Percentiles rank a stretch among this genome's conserved stretches.
These are phyloP conservation scores for Patellifolia procumbens DNA, from an alignment of 179 eudicot species.

Conservation along the genomic window DNA sequence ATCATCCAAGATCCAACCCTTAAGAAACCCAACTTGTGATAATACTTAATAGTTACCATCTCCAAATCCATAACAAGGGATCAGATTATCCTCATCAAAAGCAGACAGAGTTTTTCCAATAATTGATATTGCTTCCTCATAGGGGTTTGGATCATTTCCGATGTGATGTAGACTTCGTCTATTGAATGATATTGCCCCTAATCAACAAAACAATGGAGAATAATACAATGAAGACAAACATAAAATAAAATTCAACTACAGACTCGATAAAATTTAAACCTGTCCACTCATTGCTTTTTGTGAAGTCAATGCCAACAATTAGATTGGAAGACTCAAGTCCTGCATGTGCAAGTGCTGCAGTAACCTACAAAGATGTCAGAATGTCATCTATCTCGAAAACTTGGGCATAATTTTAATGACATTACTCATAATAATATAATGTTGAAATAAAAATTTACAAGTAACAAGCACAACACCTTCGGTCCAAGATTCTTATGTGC, in stretches of 20 bases:
- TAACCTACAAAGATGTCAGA: conserved; percentile 52
- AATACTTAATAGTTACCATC: conserved; percentile 66
- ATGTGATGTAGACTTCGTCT: conserved; percentile 86
- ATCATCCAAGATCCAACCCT: not conserved
- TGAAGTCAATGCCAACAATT: conserved; percentile 94
- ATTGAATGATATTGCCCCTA: conserved; percentile 84
- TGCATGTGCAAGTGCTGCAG: conserved; percentile 85
- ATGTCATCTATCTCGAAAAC: not conserved
- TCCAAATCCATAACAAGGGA: conserved; percentile 98
- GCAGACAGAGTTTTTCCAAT: conserved; percentile 86
- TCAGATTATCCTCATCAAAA: conserved; percentile 92
- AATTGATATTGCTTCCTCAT: conserved; percentile 94
- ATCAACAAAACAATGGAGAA: conserved; percentile 19
- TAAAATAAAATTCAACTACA: not conserved
- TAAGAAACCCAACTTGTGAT: not conserved
- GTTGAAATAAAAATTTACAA: not conserved
- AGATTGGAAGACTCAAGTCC: conserved; percentile 97
- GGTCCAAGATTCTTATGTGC: too few relatives aligned
- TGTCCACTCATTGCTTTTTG: conserved; percentile 99
- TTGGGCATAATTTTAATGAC: not conserved
- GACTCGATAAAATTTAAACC: conserved; percentile 41
- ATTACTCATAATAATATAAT: not conserved
- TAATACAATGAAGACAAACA: not conserved
- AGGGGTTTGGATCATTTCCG: conserved; percentile 67
- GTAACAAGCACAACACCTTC: not conserved